Percentiles rank a stretch among this genome's conserved stretches.
These are phyloP conservation scores for Epichloe hybrida DNA, from an alignment of 2,329 filamentous ascomycete species.

Conservation along the genomic window DNA sequence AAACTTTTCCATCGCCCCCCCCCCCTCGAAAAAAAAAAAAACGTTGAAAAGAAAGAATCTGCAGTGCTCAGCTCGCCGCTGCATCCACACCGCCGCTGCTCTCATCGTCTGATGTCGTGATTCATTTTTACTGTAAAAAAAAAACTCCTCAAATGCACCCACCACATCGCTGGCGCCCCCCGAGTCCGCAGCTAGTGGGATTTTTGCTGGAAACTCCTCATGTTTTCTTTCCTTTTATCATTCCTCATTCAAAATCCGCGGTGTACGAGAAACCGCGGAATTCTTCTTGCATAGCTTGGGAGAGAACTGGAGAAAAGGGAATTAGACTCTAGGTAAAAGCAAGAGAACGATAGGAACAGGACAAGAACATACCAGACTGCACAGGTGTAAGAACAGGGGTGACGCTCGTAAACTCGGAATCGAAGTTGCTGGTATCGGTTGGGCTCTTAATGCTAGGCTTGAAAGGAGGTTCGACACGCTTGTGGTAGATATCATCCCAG, in stretches of 20 bases:
- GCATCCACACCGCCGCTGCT: background rate
- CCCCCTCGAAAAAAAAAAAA: background rate
- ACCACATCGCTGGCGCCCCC: background rate
- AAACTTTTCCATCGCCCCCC: background rate
- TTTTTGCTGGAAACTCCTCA: slow-evolving; percentile 5
- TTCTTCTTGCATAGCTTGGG: slow-evolving; percentile 98
- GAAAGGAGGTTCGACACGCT: slow-evolving; percentile 81
- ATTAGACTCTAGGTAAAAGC: slow-evolving; percentile 13
- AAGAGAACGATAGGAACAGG: background rate
- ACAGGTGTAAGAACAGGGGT: slow-evolving; percentile 95
- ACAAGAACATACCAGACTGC: slow-evolving; percentile 65
- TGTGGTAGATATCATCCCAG: slow-evolving; percentile 98
- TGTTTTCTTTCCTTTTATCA: background rate
- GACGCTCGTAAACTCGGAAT: slow-evolving; percentile 95
- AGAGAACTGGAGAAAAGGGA: slow-evolving; percentile 51
- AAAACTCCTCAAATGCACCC: background rate
- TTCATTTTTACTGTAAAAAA: background rate
- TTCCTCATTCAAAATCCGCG: slow-evolving; percentile 63
- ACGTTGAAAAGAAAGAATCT: background rate
- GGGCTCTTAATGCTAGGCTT: slow-evolving; percentile 77
- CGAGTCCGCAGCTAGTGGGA: background rate
- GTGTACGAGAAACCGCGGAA: slow-evolving; percentile 98
- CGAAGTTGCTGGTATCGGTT: slow-evolving; percentile 99
- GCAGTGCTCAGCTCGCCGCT: background rate
- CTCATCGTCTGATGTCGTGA: background rate